Evolutionary conservation across 225 moss, liverwort and hornwort genomes (phyloP).

Genomic region (Sphagnum tenellum): DNA sequence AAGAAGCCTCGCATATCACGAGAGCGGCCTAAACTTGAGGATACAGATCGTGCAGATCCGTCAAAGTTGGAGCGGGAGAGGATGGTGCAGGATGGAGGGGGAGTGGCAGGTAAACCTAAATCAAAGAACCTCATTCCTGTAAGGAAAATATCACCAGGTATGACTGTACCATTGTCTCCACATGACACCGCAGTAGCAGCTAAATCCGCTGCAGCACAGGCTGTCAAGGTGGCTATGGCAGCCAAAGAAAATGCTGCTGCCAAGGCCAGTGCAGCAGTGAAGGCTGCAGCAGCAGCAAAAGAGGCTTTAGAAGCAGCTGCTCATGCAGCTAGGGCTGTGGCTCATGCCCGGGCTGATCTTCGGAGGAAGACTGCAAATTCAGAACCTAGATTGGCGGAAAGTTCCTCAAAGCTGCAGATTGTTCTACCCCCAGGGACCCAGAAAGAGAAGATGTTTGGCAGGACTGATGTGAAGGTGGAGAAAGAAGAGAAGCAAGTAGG

Average conservation of each 20-base stretch:
- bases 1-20: constrained; percentile 71
- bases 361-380: constrained; percentile 40
- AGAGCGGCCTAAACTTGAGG: constrained; percentile 41
- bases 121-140: constrained; percentile 9
- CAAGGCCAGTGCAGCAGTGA: constrained; percentile 72
- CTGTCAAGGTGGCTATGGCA: constrained; percentile 59
- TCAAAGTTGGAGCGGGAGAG: constrained; percentile 34
- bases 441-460: constrained; percentile 25
- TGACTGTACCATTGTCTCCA: constrained; percentile 12
- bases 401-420: constrained; percentile 32
- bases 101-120: background rate
- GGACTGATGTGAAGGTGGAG: constrained; percentile 47
- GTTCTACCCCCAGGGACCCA: constrained; percentile 35
- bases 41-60: constrained; percentile 28
- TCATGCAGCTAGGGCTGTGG: constrained; percentile 49
- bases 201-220: constrained; percentile 48
- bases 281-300: constrained; percentile 78
- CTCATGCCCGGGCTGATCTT: constrained; percentile 41
- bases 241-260: constrained; percentile 72
- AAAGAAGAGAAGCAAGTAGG: constrained; percentile 28
- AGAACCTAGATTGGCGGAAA: constrained; percentile 23
- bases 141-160: constrained; percentile 19
- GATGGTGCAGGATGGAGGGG: no score
- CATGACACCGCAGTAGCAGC: constrained; percentile 70
- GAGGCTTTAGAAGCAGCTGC: constrained; percentile 85